phyloP scores from a whole-genome alignment of 768 basidiomycete genomes.

The Mycena amicta region DNA sequence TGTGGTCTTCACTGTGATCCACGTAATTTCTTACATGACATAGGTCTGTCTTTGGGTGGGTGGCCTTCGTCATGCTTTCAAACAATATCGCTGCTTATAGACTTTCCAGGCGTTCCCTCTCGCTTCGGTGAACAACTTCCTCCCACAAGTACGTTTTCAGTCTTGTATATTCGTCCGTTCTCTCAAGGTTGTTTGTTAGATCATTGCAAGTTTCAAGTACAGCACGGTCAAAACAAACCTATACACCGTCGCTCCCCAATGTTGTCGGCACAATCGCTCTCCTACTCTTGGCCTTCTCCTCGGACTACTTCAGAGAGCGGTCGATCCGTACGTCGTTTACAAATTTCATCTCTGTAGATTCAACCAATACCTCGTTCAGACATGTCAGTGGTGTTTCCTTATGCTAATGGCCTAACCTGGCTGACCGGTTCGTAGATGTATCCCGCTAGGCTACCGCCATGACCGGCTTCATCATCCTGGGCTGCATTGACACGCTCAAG shows the following conservation, averaged over 20 bases:
- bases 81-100: neutral
- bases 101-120: conserved; percentile 43
- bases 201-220: conserved; percentile 20
- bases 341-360: too few relatives aligned
- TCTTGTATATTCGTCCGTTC: conserved; percentile 33
- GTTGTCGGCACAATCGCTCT: conserved; percentile 50
- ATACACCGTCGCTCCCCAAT: conserved; percentile 55
- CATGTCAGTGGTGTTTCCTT: too few relatives aligned
- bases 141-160: conserved; percentile 38
- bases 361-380: conserved; percentile 8
- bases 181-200: too few relatives aligned
- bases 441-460: conserved; percentile 42
- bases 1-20: neutral
- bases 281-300: conserved; percentile 49
- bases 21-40: neutral
- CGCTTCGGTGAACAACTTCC: conserved; percentile 56
- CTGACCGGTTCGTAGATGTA: conserved; percentile 35
- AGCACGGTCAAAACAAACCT: conserved; percentile 51
- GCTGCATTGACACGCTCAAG: conserved; percentile 43
- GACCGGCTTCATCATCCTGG: conserved; percentile 48
- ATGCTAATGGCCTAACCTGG: too few relatives aligned
- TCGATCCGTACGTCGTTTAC: conserved; percentile 49
- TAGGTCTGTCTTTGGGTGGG: conserved; percentile 5
- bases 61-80: neutral
- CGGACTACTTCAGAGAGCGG: conserved; percentile 53